These are phyloP conservation scores for Fraxinus pennsylvanica DNA, from an alignment of 257 asterid species.

Conservation along the genomic window DNA sequence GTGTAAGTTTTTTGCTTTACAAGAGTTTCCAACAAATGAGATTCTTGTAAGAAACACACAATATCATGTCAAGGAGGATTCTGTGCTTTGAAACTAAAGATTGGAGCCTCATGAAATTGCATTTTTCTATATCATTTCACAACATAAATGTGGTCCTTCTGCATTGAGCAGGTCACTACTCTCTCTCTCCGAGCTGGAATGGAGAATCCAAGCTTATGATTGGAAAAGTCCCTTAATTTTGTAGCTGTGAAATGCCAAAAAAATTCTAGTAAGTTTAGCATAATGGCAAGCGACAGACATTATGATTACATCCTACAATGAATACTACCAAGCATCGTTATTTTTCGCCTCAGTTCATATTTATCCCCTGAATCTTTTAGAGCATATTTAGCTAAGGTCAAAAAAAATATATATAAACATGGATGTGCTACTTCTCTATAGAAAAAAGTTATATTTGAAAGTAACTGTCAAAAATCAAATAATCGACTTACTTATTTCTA, in stretches of 20 bases:
- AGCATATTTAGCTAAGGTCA: not conserved
- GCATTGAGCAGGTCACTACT: slow-evolving; percentile 81
- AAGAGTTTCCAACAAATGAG: too few relatives aligned
- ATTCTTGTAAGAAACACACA: too few relatives aligned
- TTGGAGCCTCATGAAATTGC: too few relatives aligned
- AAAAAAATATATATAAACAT: not conserved
- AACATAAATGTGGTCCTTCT: slow-evolving; percentile 37
- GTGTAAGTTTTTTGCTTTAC: too few relatives aligned
- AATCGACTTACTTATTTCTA: not conserved
- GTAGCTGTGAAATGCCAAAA: slow-evolving; percentile 50
- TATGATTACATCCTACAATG: not conserved
- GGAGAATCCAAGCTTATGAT: slow-evolving; percentile 68
- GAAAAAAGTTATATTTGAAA: too few relatives aligned
- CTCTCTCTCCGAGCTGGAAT: slow-evolving; percentile 78
- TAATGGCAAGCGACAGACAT: not conserved
- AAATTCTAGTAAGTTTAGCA: not conserved
- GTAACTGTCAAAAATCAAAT: not conserved
- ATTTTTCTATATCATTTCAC: too few relatives aligned
- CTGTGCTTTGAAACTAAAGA: too few relatives aligned
- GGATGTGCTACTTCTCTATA: not conserved
- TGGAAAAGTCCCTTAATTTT: slow-evolving; percentile 61
- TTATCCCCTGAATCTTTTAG: not conserved
- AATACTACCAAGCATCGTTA: not conserved
- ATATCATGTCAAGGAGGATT: too few relatives aligned
- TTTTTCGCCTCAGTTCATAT: not conserved